These are phyloP conservation scores for Magnaporthiopsis incrustans DNA, from an alignment of 2,329 filamentous ascomycete species.

Conservation along the genomic window DNA sequence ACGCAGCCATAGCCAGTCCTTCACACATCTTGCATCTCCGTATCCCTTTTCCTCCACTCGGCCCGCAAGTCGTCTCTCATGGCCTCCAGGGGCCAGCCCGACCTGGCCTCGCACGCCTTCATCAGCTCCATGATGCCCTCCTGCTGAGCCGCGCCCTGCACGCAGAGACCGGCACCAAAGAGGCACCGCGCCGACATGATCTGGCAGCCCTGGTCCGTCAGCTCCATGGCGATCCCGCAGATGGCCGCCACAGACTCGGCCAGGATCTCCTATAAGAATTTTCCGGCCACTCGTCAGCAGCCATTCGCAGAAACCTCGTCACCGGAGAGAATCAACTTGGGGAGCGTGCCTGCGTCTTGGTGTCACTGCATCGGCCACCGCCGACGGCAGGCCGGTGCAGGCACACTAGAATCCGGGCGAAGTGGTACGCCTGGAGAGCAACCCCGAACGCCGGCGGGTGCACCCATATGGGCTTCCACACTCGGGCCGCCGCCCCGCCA, in stretches of 20 bases:
- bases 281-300: background rate
- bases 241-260: conserved; percentile 39
- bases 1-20: background rate
- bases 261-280: conserved; percentile 28
- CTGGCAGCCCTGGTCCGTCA: conserved; percentile 31
- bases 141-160: conserved; percentile 27
- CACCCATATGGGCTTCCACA: conserved; percentile 42
- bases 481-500: background rate
- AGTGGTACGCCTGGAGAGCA: conserved; percentile 42
- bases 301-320: background rate
- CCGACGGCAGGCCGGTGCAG: conserved; percentile 43
- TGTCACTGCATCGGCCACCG: conserved; percentile 39
- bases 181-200: conserved; percentile 35
- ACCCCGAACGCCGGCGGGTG: conserved; percentile 38
- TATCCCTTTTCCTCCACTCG: background rate
- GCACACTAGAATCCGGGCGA: conserved; percentile 43
- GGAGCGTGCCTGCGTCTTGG: conserved; percentile 16
- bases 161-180: conserved; percentile 34
- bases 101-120: conserved; percentile 25
- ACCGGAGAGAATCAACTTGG: too few species aligned
- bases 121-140: conserved; percentile 29
- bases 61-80: background rate
- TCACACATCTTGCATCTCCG: conserved; percentile 1
- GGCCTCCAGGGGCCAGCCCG: conserved; percentile 24
- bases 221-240: conserved; percentile 39